Percentiles rank a stretch among this genome's conserved stretches.
phyloP scores from a whole-genome alignment of 371 early-diverging fungal species.

The Polyrhizophydium stewartii region DNA sequence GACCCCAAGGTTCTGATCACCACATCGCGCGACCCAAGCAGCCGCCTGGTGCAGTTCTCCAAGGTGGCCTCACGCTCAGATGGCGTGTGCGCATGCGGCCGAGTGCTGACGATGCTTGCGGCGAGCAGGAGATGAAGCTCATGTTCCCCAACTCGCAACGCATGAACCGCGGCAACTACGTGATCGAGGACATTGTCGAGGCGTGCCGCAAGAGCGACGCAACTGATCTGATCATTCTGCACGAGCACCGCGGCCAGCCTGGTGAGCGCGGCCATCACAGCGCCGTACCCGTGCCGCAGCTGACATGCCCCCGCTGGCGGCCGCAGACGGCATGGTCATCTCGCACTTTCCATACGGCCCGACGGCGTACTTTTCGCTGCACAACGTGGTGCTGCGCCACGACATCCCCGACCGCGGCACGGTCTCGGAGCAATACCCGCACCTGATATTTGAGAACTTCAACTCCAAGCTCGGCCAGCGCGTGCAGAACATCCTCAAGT shows the following conservation, averaged over 20 bases:
- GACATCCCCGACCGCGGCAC: slow-evolving; percentile 95
- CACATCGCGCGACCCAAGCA: slow-evolving; percentile 95
- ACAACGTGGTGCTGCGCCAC: slow-evolving; percentile 96
- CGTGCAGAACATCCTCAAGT: slow-evolving; percentile 85
- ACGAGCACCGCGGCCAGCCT: slow-evolving; percentile 97
- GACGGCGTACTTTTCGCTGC: slow-evolving; percentile 95
- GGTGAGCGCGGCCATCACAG: slow-evolving; percentile 38
- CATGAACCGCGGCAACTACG: slow-evolving; percentile 96
- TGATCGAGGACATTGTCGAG: slow-evolving; percentile 92
- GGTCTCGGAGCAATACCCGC: slow-evolving; percentile 93
- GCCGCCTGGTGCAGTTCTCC: slow-evolving; percentile 91
- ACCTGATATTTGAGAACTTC: slow-evolving; percentile 94
- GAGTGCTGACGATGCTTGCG: neutral
- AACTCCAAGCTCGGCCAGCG: slow-evolving; percentile 81
- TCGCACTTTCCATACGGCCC: slow-evolving; percentile 98
- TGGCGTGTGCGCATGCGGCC: too few relatives aligned
- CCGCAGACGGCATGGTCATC: slow-evolving; percentile 88
- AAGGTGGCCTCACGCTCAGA: slow-evolving; percentile 55
- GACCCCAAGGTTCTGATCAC: slow-evolving; percentile 98
- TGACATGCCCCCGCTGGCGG: neutral
- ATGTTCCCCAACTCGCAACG: slow-evolving; percentile 96
- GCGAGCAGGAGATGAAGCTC: slow-evolving; percentile 81
- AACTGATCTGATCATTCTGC: slow-evolving; percentile 93
- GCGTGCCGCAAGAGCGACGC: slow-evolving; percentile 93
- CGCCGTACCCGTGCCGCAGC: neutral